A percentile compares a stretch with the other conserved stretches of the same genome.
phyloP scores from a whole-genome alignment of 1,284 basidiomycete genomes.

The Fistulinella cinereoalba region DNA sequence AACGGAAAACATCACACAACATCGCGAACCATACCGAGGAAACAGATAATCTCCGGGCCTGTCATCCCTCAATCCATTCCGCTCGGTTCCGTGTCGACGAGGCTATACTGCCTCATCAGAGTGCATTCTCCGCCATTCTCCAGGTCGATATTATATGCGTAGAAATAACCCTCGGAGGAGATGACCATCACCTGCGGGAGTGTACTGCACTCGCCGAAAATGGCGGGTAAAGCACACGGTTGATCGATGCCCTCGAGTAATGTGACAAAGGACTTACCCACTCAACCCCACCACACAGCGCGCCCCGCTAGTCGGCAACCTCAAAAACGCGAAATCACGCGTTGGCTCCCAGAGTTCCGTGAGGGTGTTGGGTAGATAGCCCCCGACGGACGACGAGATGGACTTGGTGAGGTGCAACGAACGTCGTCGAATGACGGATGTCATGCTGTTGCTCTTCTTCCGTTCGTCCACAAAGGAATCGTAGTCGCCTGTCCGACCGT shows the following conservation, averaged over 20 bases:
- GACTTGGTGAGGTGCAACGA: constrained; percentile 80
- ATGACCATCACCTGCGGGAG: constrained; percentile 98
- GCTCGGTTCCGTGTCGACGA: constrained; percentile 29
- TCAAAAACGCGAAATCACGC: constrained; percentile 91
- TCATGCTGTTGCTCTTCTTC: constrained; percentile 53
- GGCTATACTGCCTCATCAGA: constrained; percentile 91
- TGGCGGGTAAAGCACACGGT: too few relatives aligned
- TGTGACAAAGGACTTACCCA: constrained; percentile 53
- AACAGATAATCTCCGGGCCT: neutral
- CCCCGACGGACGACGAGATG: constrained; percentile 80
- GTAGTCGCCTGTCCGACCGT: constrained; percentile 61
- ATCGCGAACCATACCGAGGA: neutral
- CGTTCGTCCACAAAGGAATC: constrained; percentile 74
- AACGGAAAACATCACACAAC: neutral
- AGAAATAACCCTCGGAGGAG: constrained; percentile 93
- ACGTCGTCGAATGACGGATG: constrained; percentile 65
- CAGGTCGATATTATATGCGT: constrained; percentile 93
- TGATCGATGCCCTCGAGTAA: too few relatives aligned
- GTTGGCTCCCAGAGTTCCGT: constrained; percentile 98
- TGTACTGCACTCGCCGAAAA: too few relatives aligned
- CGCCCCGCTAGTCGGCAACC: constrained; percentile 79
- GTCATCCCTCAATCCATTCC: constrained; percentile 31
- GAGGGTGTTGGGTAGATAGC: constrained; percentile 86
- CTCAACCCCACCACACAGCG: constrained; percentile 85
- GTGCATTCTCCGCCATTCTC: constrained; percentile 96